Evolutionary conservation across 192 early-diverging fungal genomes (phyloP).

Genomic region (Diversispora epigaea): DNA sequence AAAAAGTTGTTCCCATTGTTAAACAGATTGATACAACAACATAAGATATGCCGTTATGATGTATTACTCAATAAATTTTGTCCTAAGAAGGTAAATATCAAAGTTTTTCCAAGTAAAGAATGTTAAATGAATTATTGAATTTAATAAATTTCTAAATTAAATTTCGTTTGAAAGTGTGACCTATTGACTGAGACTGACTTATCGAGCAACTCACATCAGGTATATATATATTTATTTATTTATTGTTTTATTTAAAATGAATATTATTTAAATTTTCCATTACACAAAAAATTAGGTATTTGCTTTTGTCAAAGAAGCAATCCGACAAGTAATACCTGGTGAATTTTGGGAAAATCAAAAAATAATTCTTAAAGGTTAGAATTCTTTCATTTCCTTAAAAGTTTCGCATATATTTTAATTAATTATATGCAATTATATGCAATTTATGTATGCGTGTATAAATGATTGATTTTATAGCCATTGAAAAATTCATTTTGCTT

Average conservation of each 20-base stretch:
- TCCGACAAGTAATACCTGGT: not conserved
- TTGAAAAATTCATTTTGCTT: not conserved
- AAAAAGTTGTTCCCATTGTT: not conserved
- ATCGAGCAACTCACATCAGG: not conserved
- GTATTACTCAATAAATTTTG: not conserved
- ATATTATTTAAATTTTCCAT: not conserved
- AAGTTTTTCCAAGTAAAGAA: not conserved
- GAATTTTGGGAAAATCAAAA: constrained; percentile 1
- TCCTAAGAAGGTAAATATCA: not conserved
- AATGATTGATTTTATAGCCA: not conserved
- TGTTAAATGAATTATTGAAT: not conserved
- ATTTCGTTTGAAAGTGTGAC: not conserved
- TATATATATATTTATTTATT: not conserved
- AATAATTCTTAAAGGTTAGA: not conserved
- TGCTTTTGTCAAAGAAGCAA: not conserved
- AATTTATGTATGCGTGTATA: not conserved
- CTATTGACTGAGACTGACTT: too few relatives aligned
- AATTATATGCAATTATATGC: not conserved
- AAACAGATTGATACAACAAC: not conserved
- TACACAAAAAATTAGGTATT: not conserved
- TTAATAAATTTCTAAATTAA: not conserved
- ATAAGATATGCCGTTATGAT: not conserved
- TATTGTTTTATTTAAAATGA: not conserved
- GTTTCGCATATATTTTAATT: not conserved
- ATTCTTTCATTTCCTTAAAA: not conserved